These are phyloP conservation scores for Talaromyces stipitatus DNA, from an alignment of 495 filamentous ascomycete species.

Conservation along the genomic window DNA sequence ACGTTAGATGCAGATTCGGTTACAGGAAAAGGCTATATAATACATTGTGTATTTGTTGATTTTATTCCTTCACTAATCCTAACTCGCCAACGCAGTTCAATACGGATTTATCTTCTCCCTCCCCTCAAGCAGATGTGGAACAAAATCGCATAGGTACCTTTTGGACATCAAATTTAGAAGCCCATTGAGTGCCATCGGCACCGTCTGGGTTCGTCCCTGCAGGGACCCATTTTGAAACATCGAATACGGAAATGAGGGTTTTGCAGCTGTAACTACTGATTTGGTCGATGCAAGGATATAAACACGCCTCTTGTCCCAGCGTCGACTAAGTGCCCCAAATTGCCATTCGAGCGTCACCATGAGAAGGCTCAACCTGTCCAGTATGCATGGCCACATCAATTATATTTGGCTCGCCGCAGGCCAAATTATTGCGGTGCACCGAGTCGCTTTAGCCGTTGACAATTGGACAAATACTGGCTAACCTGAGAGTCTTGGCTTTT, in stretches of 20 bases:
- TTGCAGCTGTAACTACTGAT: background rate
- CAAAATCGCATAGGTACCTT: background rate
- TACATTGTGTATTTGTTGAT: constrained; percentile 1
- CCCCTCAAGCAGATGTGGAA: background rate
- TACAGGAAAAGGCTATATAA: constrained; percentile 1
- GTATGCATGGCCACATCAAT: constrained; percentile 1
- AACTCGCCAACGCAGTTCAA: background rate
- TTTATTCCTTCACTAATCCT: background rate
- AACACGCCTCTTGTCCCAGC: background rate
- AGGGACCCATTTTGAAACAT: background rate
- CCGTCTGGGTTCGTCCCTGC: background rate
- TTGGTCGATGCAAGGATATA: background rate
- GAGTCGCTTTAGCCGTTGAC: background rate
- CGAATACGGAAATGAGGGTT: background rate
- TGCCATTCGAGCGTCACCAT: background rate
- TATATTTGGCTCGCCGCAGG: constrained; percentile 2
- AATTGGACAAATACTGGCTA: background rate
- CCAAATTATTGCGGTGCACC: background rate
- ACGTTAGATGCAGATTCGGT: background rate
- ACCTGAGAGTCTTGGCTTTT: background rate
- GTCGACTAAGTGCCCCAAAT: background rate
- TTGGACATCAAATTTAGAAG: constrained; percentile 1
- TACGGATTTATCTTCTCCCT: background rate
- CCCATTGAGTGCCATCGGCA: background rate
- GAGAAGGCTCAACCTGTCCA: background rate